A percentile compares a stretch with the other conserved stretches of the same genome.
Conservation (phyloP, 805 yeast genomes). For the Wickerhamia fluorescens region DNA sequence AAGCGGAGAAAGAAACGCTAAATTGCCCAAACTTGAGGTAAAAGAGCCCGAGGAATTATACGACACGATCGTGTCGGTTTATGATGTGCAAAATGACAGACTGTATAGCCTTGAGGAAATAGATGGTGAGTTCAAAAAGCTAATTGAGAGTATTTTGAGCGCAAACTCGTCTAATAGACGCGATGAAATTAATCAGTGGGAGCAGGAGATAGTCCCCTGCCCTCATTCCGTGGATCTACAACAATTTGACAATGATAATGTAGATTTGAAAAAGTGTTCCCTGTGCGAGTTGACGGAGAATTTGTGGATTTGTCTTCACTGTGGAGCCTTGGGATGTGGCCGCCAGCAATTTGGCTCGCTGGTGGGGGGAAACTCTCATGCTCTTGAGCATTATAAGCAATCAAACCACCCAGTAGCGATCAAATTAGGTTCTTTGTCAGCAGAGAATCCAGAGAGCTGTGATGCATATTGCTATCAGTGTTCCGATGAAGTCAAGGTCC, state of each 20-base stretch:
- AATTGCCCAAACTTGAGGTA: constrained; percentile 62
- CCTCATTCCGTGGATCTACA: constrained; percentile 58
- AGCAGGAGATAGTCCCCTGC: constrained; percentile 77
- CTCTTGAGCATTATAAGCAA: constrained; percentile 58
- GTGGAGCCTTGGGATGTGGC: constrained; percentile 95
- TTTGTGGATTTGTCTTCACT: constrained; percentile 85
- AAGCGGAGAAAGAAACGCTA: constrained; percentile 26
- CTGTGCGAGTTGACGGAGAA: constrained; percentile 65
- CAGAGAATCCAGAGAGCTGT: constrained; percentile 48
- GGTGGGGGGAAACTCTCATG: constrained; percentile 87
- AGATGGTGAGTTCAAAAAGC: constrained; percentile 14
- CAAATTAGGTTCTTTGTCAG: constrained; percentile 81
- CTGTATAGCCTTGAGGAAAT: constrained; percentile 15
- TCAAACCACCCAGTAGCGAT: constrained; percentile 75
- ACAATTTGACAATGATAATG: constrained; percentile 21
- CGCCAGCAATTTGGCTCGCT: constrained; percentile 89
- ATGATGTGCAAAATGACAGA: constrained; percentile 27
- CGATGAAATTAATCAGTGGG: constrained; percentile 86
- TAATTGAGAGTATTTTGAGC: constrained; percentile 40
- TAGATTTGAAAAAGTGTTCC: constrained; percentile 35
- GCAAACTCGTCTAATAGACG: constrained; percentile 54
- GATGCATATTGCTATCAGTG: constrained; percentile 88
- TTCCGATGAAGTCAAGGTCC: constrained; percentile 82
- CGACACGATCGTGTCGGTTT: constrained; percentile 38
- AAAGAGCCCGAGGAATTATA: constrained; percentile 59